A percentile compares a stretch with the other conserved stretches of the same genome.
Conservation (phyloP, 306 rosid species). For the Citrullus colocynthis region DNA sequence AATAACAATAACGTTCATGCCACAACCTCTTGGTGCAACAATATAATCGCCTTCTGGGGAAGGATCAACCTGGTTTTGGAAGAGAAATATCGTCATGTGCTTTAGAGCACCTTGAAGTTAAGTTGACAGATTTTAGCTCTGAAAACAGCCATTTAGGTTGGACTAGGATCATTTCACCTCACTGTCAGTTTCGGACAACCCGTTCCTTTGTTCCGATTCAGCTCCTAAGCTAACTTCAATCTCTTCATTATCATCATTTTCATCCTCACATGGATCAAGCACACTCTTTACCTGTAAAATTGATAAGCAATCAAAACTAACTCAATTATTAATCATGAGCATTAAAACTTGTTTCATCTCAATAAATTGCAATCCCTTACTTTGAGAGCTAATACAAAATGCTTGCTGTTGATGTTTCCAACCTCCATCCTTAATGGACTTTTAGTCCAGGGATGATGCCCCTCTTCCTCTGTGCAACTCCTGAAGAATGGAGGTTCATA, state of each 20-base stretch:
- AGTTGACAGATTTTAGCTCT: not conserved
- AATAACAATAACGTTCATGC: not conserved
- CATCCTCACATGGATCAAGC: constrained; percentile 54
- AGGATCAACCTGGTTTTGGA: constrained; percentile 41
- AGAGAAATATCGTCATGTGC: constrained; percentile 8
- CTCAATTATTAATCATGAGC: not conserved
- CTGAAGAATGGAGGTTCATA: constrained; percentile 97
- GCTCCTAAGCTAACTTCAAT: constrained; percentile 37
- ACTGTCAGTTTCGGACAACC: constrained; percentile 33
- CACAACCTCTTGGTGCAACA: constrained; percentile 63
- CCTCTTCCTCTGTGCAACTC: constrained; percentile 69
- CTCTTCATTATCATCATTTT: constrained; percentile 35
- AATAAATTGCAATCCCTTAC: constrained; percentile 23
- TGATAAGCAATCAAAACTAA: not conserved
- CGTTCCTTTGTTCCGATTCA: constrained; percentile 29
- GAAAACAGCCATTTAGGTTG: not conserved
- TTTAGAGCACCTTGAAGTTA: not conserved
- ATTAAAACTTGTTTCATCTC: not conserved
- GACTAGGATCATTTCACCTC: constrained; percentile 23
- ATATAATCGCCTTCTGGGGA: constrained; percentile 49
- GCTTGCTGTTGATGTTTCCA: constrained; percentile 96
- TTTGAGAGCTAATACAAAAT: constrained; percentile 82
- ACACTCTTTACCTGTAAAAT: constrained; percentile 38
- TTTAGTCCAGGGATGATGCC: constrained; percentile 60
- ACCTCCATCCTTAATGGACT: constrained; percentile 88